These are phyloP conservation scores for Suillus alpinus DNA, from an alignment of 768 basidiomycete species.

Conservation along the genomic window DNA sequence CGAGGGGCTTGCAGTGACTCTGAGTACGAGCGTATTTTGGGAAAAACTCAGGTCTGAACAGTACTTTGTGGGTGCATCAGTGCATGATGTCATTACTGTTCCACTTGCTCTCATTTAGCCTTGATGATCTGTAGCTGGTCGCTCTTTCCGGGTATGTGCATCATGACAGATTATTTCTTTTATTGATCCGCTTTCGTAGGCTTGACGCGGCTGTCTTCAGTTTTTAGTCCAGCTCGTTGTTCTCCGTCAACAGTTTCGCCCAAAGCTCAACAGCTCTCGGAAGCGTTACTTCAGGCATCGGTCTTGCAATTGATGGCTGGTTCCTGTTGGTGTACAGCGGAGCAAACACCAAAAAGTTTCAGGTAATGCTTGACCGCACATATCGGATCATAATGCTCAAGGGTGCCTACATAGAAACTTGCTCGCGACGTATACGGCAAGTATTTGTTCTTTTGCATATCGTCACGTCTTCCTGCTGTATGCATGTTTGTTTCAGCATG, in stretches of 20 bases:
- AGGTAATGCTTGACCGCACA: conserved; percentile 35
- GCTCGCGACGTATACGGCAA: conserved; percentile 56
- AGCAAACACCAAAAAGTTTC: conserved; percentile 48
- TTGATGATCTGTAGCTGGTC: conserved; percentile 42
- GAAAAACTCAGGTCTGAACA: conserved; percentile 55
- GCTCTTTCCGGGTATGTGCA: conserved; percentile 54
- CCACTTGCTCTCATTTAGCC: not conserved
- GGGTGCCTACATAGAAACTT: conserved; percentile 31
- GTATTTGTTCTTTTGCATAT: conserved; percentile 69
- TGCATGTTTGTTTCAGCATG: conserved; percentile 56
- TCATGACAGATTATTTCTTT: not conserved
- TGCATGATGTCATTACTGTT: conserved; percentile 28
- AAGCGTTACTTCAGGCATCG: conserved; percentile 60
- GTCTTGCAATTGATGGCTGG: conserved; percentile 63
- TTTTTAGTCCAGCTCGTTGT: conserved; percentile 51
- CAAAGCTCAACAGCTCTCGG: conserved; percentile 53
- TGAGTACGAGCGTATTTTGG: conserved; percentile 51
- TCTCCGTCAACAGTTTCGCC: conserved; percentile 47
- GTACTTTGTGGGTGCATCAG: conserved; percentile 62
- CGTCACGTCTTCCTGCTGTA: conserved; percentile 59
- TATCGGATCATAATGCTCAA: not conserved
- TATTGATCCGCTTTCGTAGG: conserved; percentile 14
- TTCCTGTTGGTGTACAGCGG: conserved; percentile 63
- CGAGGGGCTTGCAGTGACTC: conserved; percentile 37
- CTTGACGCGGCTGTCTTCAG: conserved; percentile 61